A percentile compares a stretch with the other conserved stretches of the same genome.
These are phyloP conservation scores for Epichloe uncinata DNA, from an alignment of 2,329 filamentous ascomycete genomes.

Conservation along the genomic window DNA sequence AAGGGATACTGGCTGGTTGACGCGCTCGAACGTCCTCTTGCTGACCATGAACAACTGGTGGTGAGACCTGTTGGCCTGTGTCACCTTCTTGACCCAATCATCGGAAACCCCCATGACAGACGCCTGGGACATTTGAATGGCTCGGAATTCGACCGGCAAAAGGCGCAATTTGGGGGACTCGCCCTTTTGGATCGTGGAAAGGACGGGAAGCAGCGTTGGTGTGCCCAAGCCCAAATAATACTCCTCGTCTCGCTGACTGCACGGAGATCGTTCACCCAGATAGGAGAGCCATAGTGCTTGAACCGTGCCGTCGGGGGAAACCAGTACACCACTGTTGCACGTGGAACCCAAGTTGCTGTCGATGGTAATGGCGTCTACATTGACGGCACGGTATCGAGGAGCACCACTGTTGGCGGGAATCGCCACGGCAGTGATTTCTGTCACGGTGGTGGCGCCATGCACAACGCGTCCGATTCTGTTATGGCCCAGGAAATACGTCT, in stretches of 20 bases:
- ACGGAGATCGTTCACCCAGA: conserved; percentile 71
- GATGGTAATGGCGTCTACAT: conserved; percentile 92
- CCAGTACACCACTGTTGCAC: conserved; percentile 86
- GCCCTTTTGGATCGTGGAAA: conserved; percentile 71
- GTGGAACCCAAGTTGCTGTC: conserved; percentile 85
- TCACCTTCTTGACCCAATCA: conserved; percentile 87
- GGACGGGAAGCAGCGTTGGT: conserved; percentile 76
- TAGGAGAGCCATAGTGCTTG: conserved; percentile 96
- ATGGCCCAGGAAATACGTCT: conserved; percentile 96
- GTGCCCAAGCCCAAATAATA: conserved; percentile 91
- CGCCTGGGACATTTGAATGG: conserved; percentile 93
- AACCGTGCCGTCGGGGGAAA: conserved; percentile 80
- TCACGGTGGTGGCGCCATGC: conserved; percentile 85
- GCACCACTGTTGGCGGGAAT: conserved; percentile 90
- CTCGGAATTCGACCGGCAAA: conserved; percentile 84
- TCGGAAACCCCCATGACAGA: conserved; percentile 98
- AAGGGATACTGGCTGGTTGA: conserved; percentile 40
- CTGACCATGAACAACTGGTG: conserved; percentile 98
- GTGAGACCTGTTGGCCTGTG: conserved; percentile 74
- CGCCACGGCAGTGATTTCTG: conserved; percentile 91
- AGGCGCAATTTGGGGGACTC: conserved; percentile 67
- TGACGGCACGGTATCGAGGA: conserved; percentile 85
- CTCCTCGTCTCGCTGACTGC: conserved; percentile 78
- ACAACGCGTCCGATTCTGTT: conserved; percentile 92
- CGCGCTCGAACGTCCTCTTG: conserved; percentile 63